Percentiles rank a stretch among this genome's conserved stretches.
Conservation (phyloP, 2,329 filamentous ascomycete species). For the Sordariomycetes sp. region DNA sequence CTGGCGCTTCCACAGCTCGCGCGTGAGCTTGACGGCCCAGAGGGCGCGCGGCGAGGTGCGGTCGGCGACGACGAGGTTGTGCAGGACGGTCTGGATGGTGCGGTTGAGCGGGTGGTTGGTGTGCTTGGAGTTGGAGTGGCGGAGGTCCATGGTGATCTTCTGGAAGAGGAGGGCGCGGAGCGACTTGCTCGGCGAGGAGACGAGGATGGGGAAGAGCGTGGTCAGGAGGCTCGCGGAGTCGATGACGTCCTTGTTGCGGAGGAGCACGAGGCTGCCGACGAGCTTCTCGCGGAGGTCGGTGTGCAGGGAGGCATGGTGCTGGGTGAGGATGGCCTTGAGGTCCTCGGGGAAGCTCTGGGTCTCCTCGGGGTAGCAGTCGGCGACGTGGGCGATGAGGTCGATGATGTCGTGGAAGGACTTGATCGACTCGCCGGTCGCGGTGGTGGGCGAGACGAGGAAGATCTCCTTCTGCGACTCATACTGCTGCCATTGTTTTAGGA, state of each 20-base stretch:
- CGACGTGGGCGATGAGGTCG: slow-evolving; percentile 86
- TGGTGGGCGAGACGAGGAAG: slow-evolving; percentile 74
- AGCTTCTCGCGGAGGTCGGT: slow-evolving; percentile 87
- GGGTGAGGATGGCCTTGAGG: slow-evolving; percentile 66
- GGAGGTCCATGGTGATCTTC: slow-evolving; percentile 86
- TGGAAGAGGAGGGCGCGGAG: slow-evolving; percentile 72
- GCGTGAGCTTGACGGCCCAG: slow-evolving; percentile 92
- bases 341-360: slow-evolving; percentile 70
- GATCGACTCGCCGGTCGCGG: slow-evolving; percentile 65
- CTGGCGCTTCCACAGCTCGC: slow-evolving; percentile 93
- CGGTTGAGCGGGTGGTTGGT: slow-evolving; percentile 90
- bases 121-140: slow-evolving; percentile 74
- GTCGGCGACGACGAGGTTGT: slow-evolving; percentile 83
- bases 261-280: slow-evolving; percentile 76
- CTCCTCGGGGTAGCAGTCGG: slow-evolving; percentile 82
- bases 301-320: slow-evolving; percentile 76
- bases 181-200: slow-evolving; percentile 85
- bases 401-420: slow-evolving; percentile 84
- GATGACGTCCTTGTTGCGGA: slow-evolving; percentile 85
- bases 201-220: slow-evolving; percentile 86
- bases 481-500: slow-evolving; percentile 77
- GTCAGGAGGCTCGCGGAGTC: slow-evolving; percentile 77
- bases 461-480: slow-evolving; percentile 88
- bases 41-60: slow-evolving; percentile 75
- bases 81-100: slow-evolving; percentile 85